Conservation (phyloP, 208 protist genomes). For the Leishmania mexicana region DNA sequence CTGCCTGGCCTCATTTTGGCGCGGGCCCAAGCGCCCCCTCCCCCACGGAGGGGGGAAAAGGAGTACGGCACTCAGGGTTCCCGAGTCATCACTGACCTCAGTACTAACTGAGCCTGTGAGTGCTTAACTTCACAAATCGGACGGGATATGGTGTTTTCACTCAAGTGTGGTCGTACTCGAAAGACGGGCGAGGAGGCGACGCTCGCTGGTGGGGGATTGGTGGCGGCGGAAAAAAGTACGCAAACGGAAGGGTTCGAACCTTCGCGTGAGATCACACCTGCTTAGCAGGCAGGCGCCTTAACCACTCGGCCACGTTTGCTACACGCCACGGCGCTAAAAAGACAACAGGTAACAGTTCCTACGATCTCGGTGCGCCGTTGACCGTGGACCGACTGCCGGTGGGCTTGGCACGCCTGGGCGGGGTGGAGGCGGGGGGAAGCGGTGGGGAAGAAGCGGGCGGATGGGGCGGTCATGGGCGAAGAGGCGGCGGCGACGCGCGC, state of each 20-base stretch:
- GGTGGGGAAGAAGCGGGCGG: neutral
- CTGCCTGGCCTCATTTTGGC: too few relatives aligned
- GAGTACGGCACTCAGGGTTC: constrained; percentile 27
- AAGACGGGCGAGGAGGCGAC: neutral
- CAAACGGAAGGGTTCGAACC: constrained; percentile 92
- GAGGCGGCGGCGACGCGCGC: neutral
- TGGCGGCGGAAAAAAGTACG: constrained; percentile 38
- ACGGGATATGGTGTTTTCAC: constrained; percentile 44
- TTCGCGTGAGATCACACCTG: constrained; percentile 92
- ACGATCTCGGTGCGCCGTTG: too few relatives aligned
- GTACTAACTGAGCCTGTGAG: constrained; percentile 35
- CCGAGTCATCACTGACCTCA: constrained; percentile 36
- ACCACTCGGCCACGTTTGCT: constrained; percentile 91
- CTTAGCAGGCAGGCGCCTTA: constrained; percentile 93
- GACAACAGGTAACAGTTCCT: neutral
- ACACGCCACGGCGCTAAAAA: neutral
- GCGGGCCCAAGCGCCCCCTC: neutral
- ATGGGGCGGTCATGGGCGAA: neutral
- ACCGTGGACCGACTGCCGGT: too few relatives aligned
- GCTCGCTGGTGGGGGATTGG: neutral
- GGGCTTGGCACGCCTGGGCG: too few relatives aligned
- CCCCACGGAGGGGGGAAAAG: neutral
- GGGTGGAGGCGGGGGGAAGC: neutral
- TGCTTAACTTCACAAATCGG: constrained; percentile 49
- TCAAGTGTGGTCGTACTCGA: constrained; percentile 46